Evolutionary conservation across 1,139 yeast species (phyloP).

Genomic region (Saccharomyces hybrid): DNA sequence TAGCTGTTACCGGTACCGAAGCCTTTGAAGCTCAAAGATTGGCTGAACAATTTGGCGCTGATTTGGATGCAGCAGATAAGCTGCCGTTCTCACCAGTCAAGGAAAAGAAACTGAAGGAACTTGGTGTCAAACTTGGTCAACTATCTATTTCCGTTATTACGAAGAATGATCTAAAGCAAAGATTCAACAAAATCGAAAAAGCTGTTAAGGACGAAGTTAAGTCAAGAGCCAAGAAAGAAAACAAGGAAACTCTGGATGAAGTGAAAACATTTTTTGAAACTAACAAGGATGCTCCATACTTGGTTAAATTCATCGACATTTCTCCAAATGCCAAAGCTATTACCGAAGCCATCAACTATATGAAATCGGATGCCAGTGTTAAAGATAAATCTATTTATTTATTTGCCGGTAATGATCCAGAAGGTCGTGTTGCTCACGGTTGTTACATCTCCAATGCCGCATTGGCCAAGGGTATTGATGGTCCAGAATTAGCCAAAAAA

Average conservation of each 20-base stretch:
- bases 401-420: slow-evolving; percentile 59
- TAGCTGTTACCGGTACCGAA: slow-evolving; percentile 88
- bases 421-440: slow-evolving; percentile 87
- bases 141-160: slow-evolving; percentile 76
- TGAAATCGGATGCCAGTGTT: slow-evolving; percentile 56
- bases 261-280: slow-evolving; percentile 63
- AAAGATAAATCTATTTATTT: slow-evolving; percentile 74
- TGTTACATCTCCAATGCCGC: slow-evolving; percentile 77
- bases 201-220: slow-evolving; percentile 81
- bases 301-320: slow-evolving; percentile 61
- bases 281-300: slow-evolving; percentile 42
- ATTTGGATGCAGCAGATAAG: slow-evolving; percentile 51
- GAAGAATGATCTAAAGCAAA: slow-evolving; percentile 67
- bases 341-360: slow-evolving; percentile 80
- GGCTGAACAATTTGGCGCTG: slow-evolving; percentile 62
- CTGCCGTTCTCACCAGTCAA: slow-evolving; percentile 60
- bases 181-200: slow-evolving; percentile 75
- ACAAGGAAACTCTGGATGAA: slow-evolving; percentile 72
- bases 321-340: slow-evolving; percentile 89
- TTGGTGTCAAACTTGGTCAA: slow-evolving; percentile 78
- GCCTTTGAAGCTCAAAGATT: slow-evolving; percentile 85
- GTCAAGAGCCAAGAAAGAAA: slow-evolving; percentile 79
- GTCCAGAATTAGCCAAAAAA: slow-evolving; percentile 62
- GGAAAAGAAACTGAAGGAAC: slow-evolving; percentile 73
- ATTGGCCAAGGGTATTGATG: slow-evolving; percentile 63